Conservation (phyloP, 2,329 filamentous ascomycete species). For the Cylindrodendrum hubeiense region DNA sequence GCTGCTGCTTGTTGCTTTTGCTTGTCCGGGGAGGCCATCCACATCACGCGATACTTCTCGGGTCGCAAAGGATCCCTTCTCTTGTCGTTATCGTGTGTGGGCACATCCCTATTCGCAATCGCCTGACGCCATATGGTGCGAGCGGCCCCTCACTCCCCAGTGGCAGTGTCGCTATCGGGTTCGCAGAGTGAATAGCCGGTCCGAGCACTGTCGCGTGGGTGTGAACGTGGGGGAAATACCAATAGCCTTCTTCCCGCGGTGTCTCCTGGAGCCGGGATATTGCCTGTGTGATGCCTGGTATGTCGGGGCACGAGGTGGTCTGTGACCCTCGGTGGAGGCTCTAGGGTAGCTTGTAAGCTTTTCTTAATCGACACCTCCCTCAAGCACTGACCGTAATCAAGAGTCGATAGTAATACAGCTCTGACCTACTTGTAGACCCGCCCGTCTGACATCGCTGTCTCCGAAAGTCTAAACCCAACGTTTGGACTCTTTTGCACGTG, state of each 20-base stretch:
- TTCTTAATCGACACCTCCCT: background rate
- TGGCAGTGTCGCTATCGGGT: background rate
- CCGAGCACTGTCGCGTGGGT: no score
- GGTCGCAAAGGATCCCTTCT: background rate
- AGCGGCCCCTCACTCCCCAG: background rate
- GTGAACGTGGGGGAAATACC: conserved; percentile 1
- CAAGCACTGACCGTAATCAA: background rate
- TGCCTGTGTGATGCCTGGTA: background rate
- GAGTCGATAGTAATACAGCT: background rate
- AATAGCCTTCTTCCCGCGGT: conserved; percentile 5
- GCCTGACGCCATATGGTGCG: conserved; percentile 16
- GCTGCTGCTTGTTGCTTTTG: background rate
- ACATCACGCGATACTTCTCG: conserved; percentile 12
- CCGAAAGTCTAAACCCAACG: background rate
- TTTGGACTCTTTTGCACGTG: background rate
- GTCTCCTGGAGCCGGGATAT: conserved; percentile 6
- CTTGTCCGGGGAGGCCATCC: background rate
- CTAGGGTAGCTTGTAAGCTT: conserved; percentile 14
- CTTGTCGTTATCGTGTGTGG: conserved; percentile 9
- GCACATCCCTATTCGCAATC: conserved; percentile 12
- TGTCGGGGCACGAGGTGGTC: conserved; percentile 10
- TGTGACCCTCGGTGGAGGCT: background rate
- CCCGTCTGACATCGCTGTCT: background rate
- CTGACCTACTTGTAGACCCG: background rate
- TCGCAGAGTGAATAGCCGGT: no score